These are phyloP conservation scores for Neckera pumila DNA, from an alignment of 225 moss, liverwort and hornwort species.

Conservation along the genomic window DNA sequence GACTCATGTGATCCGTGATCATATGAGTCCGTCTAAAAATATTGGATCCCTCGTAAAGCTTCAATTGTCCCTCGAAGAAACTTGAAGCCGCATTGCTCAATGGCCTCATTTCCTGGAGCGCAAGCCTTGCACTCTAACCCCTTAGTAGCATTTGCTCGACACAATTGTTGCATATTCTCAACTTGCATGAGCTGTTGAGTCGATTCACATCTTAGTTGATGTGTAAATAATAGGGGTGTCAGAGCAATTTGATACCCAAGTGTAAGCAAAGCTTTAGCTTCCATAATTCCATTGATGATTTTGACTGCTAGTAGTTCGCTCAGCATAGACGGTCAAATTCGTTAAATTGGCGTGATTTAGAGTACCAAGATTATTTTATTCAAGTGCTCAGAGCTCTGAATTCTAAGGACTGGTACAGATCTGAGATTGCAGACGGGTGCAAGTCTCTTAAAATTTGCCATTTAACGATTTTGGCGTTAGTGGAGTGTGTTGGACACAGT, in stretches of 20 bases:
- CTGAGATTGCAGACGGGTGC: no score
- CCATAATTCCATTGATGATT: background rate
- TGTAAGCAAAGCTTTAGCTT: background rate
- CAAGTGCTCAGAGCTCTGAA: background rate
- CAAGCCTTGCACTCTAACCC: background rate
- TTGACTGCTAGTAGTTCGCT: background rate
- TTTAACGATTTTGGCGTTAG: background rate
- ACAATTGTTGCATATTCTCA: no score
- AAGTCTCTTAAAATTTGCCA: background rate
- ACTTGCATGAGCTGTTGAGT: background rate
- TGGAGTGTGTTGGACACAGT: background rate
- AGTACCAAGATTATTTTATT: background rate
- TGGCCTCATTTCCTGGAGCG: no score
- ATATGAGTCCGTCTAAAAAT: background rate
- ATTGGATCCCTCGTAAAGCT: background rate
- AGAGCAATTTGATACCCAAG: background rate
- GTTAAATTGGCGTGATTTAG: background rate
- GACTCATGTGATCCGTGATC: background rate
- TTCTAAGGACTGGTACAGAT: background rate
- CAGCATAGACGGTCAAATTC: background rate
- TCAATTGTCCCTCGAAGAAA: background rate
- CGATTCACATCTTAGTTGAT: background rate
- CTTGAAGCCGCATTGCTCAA: background rate
- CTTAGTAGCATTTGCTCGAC: background rate
- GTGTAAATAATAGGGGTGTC: no score